Evolutionary conservation across 2,329 filamentous ascomycete species (phyloP).

Genomic region (Penicillium verrucosum): DNA sequence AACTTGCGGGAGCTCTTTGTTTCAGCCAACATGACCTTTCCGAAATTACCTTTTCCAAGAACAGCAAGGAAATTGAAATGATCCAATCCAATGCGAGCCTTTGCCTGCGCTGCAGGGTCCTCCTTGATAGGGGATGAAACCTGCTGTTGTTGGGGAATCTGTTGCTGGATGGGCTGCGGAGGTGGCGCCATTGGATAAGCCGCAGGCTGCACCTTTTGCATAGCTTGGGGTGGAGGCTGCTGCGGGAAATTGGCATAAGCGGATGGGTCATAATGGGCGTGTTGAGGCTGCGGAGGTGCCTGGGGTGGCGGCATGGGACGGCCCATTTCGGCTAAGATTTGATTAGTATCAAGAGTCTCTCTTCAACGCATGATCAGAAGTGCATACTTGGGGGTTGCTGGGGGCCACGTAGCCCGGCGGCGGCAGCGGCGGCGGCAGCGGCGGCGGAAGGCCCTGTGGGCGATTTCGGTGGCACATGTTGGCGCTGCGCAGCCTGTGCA

Average conservation of each 20-base stretch:
- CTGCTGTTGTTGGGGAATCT: slow-evolving; percentile 24
- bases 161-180: slow-evolving; percentile 22
- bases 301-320: slow-evolving; percentile 36
- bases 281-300: slow-evolving; percentile 43
- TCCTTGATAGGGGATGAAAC: slow-evolving; percentile 25
- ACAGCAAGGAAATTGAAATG: slow-evolving; percentile 99
- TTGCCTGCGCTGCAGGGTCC: slow-evolving; percentile 33
- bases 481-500: slow-evolving; percentile 36
- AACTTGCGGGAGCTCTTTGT: slow-evolving; percentile 88
- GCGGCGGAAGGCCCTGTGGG: slow-evolving; percentile 49
- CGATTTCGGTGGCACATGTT: slow-evolving; percentile 47
- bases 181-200: slow-evolving; percentile 30
- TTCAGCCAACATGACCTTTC: slow-evolving; percentile 98
- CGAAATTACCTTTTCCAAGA: slow-evolving; percentile 97
- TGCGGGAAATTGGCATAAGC: slow-evolving; percentile 41
- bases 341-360: slow-evolving; percentile 12
- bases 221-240: slow-evolving; percentile 26
- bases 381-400: slow-evolving; percentile 41
- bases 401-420: slow-evolving; percentile 45
- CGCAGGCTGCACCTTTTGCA: slow-evolving; percentile 24
- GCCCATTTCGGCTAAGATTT: slow-evolving; percentile 38
- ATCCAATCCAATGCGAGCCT: slow-evolving; percentile 80
- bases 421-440: slow-evolving; percentile 49
- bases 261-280: slow-evolving; percentile 46
- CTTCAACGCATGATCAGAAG: background rate